Conservation (phyloP, 2,329 filamentous ascomycete genomes). For the Orbilia javanica region DNA sequence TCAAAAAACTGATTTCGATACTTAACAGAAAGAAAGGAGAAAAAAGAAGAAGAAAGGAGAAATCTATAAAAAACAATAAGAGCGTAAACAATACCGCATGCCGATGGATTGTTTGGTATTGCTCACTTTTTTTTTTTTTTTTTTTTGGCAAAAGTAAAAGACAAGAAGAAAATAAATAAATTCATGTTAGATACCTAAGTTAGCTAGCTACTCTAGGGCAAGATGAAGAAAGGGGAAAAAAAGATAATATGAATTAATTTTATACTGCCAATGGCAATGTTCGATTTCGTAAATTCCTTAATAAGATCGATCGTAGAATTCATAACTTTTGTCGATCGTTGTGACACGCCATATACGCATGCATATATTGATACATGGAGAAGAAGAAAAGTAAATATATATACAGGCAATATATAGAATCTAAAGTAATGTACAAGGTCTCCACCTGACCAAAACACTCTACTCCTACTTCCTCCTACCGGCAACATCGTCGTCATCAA, state of each 20-base stretch:
- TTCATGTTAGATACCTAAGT: constrained; percentile 35
- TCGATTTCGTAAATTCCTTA: not conserved
- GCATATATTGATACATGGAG: not conserved
- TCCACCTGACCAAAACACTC: not conserved
- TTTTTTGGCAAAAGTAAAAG: constrained; percentile 32
- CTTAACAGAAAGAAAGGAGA: too few relatives aligned
- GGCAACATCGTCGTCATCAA: constrained; percentile 9
- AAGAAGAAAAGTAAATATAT: too few relatives aligned
- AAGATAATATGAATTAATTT: constrained; percentile 57
- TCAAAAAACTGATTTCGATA: not conserved
- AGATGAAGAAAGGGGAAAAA: too few relatives aligned
- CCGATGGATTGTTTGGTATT: constrained; percentile 51
- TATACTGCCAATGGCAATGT: constrained; percentile 35
- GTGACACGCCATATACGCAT: not conserved
- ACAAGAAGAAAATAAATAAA: not conserved
- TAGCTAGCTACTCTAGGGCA: too few relatives aligned
- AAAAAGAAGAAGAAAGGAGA: too few relatives aligned
- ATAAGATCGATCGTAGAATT: not conserved
- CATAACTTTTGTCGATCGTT: too few relatives aligned
- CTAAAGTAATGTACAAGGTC: constrained; percentile 28
- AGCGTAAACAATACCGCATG: constrained; percentile 29
- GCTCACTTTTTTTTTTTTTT: constrained; percentile 21
- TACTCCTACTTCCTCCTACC: not conserved
- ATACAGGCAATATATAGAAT: constrained; percentile 21
- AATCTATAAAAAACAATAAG: not conserved